Conservation (phyloP, 306 rosid species). For the Bauhinia variegata region DNA sequence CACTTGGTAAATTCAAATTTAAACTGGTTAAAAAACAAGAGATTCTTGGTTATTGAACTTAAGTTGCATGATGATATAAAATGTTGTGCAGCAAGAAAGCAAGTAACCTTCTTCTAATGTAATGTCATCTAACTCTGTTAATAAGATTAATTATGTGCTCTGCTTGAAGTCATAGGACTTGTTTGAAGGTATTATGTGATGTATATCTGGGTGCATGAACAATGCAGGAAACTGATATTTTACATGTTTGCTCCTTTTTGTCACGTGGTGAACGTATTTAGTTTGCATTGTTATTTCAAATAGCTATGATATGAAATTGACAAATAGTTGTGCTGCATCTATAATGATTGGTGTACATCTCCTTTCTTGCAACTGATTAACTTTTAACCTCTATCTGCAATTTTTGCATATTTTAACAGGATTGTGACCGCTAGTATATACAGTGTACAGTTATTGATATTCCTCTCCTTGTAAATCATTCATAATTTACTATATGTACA, state of each 20-base stretch:
- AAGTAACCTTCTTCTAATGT: neutral
- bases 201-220: conserved; percentile 2
- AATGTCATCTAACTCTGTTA: neutral
- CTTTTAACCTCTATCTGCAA: conserved; percentile 1
- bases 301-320: conserved; percentile 26
- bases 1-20: conserved; percentile 1
- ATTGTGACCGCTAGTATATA: conserved; percentile 20
- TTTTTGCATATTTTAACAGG: conserved; percentile 18
- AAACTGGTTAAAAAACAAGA: conserved; percentile 10
- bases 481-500: conserved; percentile 28
- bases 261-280: neutral
- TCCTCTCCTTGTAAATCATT: conserved; percentile 28
- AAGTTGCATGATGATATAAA: neutral
- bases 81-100: neutral
- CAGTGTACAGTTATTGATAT: conserved; percentile 21
- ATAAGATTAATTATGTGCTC: neutral
- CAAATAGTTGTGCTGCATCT: conserved; percentile 10
- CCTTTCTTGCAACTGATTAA: conserved; percentile 6
- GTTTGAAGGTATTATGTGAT: neutral
- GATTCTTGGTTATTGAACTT: neutral
- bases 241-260: neutral
- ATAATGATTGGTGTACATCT: conserved; percentile 16
- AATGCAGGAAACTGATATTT: conserved; percentile 10
- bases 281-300: neutral
- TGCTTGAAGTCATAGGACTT: conserved; percentile 18